phyloP scores from a whole-genome alignment of 1,284 basidiomycete genomes.

The Boletus semigastroideus region DNA sequence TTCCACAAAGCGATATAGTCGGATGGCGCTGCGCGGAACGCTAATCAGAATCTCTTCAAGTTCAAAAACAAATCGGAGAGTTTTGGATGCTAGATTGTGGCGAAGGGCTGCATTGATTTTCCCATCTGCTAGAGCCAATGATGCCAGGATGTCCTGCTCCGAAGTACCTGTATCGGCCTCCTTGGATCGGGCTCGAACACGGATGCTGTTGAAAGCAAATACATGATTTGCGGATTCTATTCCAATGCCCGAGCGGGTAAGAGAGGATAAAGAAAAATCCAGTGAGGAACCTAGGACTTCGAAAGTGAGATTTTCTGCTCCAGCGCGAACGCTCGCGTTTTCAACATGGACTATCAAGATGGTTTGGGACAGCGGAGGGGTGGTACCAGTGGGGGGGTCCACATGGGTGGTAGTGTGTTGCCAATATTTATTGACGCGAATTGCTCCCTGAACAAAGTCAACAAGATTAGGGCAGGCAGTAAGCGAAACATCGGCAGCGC shows the following conservation, averaged over 20 bases:
- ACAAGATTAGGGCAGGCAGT: conserved; percentile 61
- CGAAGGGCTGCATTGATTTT: conserved; percentile 46
- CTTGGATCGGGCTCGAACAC: conserved; percentile 56
- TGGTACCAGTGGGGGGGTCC: conserved; percentile 1
- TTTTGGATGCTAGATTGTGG: conserved; percentile 41
- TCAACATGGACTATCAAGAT: conserved; percentile 38
- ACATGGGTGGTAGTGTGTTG: neutral
- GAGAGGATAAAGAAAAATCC: conserved; percentile 38
- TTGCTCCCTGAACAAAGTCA: conserved; percentile 55
- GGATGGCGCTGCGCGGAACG: conserved; percentile 77
- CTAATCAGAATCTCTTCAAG: conserved; percentile 50
- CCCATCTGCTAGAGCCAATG: conserved; percentile 48
- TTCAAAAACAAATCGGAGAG: conserved; percentile 44
- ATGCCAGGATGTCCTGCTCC: conserved; percentile 59
- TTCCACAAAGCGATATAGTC: conserved; percentile 71
- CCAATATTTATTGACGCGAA: conserved; percentile 44
- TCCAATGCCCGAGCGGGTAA: conserved; percentile 36
- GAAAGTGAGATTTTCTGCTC: conserved; percentile 47
- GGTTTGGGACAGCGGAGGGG: conserved; percentile 15
- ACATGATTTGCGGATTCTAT: conserved; percentile 49
- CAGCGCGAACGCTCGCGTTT: conserved; percentile 53
- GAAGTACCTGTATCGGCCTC: conserved; percentile 36
- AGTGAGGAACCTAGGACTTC: conserved; percentile 44
- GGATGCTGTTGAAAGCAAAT: conserved; percentile 47
- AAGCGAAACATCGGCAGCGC: conserved; percentile 46